Evolutionary conservation across 176 grass and related monocot genomes (phyloP).

Genomic region (Carex parvula): DNA sequence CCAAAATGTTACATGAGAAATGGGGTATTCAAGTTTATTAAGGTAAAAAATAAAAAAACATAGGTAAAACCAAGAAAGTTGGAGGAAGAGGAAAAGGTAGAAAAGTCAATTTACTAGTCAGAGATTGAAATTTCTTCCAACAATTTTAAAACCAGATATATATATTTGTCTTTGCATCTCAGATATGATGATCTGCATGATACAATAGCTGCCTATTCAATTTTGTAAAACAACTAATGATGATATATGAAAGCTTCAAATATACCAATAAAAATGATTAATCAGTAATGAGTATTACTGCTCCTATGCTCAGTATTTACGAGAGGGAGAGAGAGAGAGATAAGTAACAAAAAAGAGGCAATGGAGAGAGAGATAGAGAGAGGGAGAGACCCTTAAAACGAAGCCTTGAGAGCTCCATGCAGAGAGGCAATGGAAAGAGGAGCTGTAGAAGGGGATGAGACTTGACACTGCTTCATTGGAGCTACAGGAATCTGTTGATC

Average conservation of each 20-base stretch:
- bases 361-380: neutral
- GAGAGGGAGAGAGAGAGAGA: neutral
- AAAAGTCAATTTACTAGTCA: neutral
- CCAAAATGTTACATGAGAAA: neutral
- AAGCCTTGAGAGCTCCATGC: slow-evolving; percentile 75
- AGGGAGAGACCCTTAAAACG: slow-evolving; percentile 65
- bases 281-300: neutral
- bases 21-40: neutral
- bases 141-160: neutral
- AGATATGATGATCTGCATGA: neutral
- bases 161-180: neutral
- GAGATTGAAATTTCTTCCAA: neutral
- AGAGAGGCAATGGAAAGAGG: slow-evolving; percentile 45
- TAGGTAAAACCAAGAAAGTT: neutral
- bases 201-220: neutral
- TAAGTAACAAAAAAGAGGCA: too few relatives aligned
- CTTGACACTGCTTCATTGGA: slow-evolving; percentile 27
- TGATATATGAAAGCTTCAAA: neutral
- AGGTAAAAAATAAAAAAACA: neutral
- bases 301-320: neutral
- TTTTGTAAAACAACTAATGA: neutral
- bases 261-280: neutral
- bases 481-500: slow-evolving; percentile 54
- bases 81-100: slow-evolving; percentile 1
- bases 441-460: slow-evolving; percentile 62